Conservation (phyloP, 208 protist species). For the Acanthamoeba lenticulata region DNA sequence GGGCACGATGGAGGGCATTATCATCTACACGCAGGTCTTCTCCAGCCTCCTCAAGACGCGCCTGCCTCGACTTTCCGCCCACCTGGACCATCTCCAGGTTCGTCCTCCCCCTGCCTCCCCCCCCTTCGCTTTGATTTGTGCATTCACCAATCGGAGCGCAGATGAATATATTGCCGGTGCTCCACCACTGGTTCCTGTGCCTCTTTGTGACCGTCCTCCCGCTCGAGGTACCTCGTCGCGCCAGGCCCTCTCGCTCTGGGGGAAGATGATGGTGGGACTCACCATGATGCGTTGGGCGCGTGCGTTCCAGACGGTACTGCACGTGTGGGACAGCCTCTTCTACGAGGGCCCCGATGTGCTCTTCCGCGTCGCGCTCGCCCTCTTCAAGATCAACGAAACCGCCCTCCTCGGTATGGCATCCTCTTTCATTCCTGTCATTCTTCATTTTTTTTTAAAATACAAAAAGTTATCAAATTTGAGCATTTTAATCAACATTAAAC, state of each 20-base stretch:
- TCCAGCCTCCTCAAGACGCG: not conserved
- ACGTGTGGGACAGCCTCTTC: constrained; percentile 84
- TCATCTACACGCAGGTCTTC: constrained; percentile 59
- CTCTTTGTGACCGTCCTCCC: constrained; percentile 83
- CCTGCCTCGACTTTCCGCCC: not conserved
- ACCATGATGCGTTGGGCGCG: not conserved
- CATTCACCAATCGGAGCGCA: not conserved
- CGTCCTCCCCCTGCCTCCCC: too few relatives aligned
- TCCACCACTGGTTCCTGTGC: constrained; percentile 84
- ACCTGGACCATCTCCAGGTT: constrained; percentile 5
- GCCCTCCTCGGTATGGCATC: constrained; percentile 45
- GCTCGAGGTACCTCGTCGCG: constrained; percentile 64
- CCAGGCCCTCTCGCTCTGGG: not conserved
- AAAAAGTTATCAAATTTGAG: too few relatives aligned
- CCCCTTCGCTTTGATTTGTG: not conserved
- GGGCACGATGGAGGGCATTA: constrained; percentile 34
- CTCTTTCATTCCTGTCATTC: not conserved
- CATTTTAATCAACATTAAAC: too few relatives aligned
- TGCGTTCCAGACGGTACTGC: constrained; percentile 71
- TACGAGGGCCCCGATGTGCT: constrained; percentile 81
- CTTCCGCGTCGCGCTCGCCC: constrained; percentile 74
- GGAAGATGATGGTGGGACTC: too few relatives aligned
- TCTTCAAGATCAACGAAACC: constrained; percentile 80
- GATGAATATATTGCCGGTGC: constrained; percentile 48
- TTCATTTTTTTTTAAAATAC: not conserved